Percentiles rank a stretch among this genome's conserved stretches.
These are phyloP conservation scores for Colletotrichum salicis DNA, from an alignment of 2,329 filamentous ascomycete genomes.

Conservation along the genomic window DNA sequence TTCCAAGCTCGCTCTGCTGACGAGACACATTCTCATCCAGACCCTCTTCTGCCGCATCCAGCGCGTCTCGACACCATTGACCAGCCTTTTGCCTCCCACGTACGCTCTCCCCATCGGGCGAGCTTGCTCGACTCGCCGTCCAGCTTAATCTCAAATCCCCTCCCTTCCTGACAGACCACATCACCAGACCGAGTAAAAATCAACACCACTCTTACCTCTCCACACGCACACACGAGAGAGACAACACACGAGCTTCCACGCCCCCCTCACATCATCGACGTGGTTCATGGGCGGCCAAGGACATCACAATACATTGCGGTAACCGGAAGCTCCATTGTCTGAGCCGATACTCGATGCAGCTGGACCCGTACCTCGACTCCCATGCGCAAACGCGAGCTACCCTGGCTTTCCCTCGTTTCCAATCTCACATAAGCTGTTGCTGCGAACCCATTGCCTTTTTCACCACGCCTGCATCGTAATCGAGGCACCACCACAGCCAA, in stretches of 20 bases:
- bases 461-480: constrained; percentile 31
- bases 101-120: constrained; percentile 15
- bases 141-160: background rate
- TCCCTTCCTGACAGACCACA: constrained; percentile 20
- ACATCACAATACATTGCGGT: constrained; percentile 26
- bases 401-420: constrained; percentile 44
- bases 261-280: constrained; percentile 11
- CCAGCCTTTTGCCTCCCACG: constrained; percentile 14
- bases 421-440: constrained; percentile 45
- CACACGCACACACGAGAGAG: background rate
- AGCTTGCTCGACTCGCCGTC: background rate
- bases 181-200: constrained; percentile 22
- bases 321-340: constrained; percentile 23
- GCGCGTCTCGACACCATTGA: constrained; percentile 20
- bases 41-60: constrained; percentile 31
- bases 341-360: constrained; percentile 34
- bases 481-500: constrained; percentile 18
- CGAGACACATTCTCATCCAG: constrained; percentile 15
- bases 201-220: background rate
- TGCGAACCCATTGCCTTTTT: constrained; percentile 27
- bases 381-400: constrained; percentile 54
- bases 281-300: constrained; percentile 31
- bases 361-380: constrained; percentile 39
- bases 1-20: constrained; percentile 17
- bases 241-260: background rate